A percentile compares a stretch with the other conserved stretches of the same genome.
Evolutionary conservation across 2,329 filamentous ascomycete species (phyloP).

Genomic region (Diaporthe sp.): DNA sequence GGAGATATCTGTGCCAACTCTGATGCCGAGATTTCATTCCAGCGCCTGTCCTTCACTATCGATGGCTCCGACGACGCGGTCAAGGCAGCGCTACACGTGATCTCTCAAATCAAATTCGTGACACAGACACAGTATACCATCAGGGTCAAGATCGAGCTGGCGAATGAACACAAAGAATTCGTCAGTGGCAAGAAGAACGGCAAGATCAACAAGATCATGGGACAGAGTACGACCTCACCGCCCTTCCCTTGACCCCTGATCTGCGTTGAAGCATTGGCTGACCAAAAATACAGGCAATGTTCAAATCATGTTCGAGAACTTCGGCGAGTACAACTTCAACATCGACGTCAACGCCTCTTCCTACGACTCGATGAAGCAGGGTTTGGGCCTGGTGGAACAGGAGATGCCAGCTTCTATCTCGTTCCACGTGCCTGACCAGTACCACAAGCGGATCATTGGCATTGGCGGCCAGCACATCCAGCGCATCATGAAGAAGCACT

Average conservation of each 20-base stretch:
- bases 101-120: conserved; percentile 92
- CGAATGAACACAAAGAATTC: conserved; percentile 99
- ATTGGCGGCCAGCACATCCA: conserved; percentile 99
- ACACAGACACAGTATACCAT: conserved; percentile 91
- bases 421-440: conserved; percentile 98
- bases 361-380: conserved; percentile 95
- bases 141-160: conserved; percentile 97
- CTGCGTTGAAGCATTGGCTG: conserved; percentile 42
- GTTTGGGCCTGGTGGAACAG: conserved; percentile 92
- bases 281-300: conserved; percentile 76
- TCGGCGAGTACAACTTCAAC: conserved; percentile 99
- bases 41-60: conserved; percentile 93
- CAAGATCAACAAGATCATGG: conserved; percentile 99
- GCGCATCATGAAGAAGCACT: conserved; percentile 99
- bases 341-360: conserved; percentile 95
- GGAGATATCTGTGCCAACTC: conserved; percentile 97
- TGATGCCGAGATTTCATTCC: conserved; percentile 93
- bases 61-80: conserved; percentile 97
- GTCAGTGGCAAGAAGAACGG: conserved; percentile 99
- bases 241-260: background rate
- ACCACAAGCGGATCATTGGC: conserved; percentile 99
- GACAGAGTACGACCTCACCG: conserved; percentile 76
- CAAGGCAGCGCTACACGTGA: conserved; percentile 93
- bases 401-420: conserved; percentile 99
- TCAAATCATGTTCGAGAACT: conserved; percentile 98